Evolutionary conservation across 1,284 basidiomycete species (phyloP).

Genomic region (Cryptococcus hybrid): DNA sequence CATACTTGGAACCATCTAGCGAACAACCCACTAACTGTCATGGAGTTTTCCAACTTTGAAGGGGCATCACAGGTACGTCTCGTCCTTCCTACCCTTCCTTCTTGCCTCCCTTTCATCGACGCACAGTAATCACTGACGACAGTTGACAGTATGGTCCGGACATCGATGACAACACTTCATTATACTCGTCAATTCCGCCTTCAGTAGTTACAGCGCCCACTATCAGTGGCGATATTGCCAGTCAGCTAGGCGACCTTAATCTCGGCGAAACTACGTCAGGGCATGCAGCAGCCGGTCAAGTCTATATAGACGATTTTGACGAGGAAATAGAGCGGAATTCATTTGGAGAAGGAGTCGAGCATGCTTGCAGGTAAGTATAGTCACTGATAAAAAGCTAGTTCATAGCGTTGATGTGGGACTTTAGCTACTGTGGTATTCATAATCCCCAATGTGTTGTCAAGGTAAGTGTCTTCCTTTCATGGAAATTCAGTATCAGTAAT

Average conservation of each 20-base stretch:
- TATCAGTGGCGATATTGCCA: constrained; percentile 13
- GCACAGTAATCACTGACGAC: not conserved
- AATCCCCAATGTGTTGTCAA: constrained; percentile 96
- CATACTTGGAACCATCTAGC: no score
- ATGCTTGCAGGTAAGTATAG: constrained; percentile 93
- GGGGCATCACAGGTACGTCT: constrained; percentile 43
- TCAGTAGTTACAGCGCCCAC: constrained; percentile 11
- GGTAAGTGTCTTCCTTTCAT: constrained; percentile 22
- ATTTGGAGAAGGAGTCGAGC: constrained; percentile 82
- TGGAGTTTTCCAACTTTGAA: constrained; percentile 76
- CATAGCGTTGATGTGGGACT: no score
- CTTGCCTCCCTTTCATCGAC: not conserved
- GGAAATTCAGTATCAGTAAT: not conserved
- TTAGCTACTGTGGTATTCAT: constrained; percentile 97
- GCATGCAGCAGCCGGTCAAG: not conserved
- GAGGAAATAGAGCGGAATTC: constrained; percentile 74
- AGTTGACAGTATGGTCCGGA: constrained; percentile 62
- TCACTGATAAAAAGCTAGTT: no score
- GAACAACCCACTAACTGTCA: not conserved
- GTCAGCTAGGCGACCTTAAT: constrained; percentile 12
- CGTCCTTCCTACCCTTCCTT: not conserved
- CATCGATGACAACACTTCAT: constrained; percentile 74
- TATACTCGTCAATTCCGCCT: constrained; percentile 52
- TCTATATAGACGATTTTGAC: constrained; percentile 56
- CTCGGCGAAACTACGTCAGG: constrained; percentile 1